Percentiles rank a stretch among this genome's conserved stretches.
phyloP scores from a whole-genome alignment of 2,329 filamentous ascomycete genomes.

The Penicillium sp. region DNA sequence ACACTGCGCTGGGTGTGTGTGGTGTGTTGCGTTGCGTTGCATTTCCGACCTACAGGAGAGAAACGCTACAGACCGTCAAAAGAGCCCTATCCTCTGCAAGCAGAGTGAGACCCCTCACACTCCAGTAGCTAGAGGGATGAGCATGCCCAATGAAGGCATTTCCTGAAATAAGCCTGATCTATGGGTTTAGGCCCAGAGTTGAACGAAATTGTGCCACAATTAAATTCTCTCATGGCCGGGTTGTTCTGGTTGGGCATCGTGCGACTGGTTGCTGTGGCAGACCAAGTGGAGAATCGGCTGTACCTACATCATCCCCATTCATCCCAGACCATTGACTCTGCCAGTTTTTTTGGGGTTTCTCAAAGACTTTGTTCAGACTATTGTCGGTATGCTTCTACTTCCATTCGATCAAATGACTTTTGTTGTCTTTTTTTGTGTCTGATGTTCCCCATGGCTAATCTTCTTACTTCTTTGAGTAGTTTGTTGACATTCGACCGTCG shows the following conservation, averaged over 20 bases:
- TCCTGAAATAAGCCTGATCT: not conserved
- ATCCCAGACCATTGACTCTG: slow-evolving; percentile 5
- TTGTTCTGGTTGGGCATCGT: slow-evolving; percentile 26
- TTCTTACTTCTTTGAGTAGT: slow-evolving; percentile 38
- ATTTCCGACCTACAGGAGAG: too few species aligned
- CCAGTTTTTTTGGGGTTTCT: slow-evolving; percentile 3
- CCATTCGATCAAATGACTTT: not conserved
- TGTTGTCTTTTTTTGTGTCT: not conserved
- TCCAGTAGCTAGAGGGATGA: too few species aligned
- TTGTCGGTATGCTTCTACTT: slow-evolving; percentile 1
- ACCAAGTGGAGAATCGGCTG: slow-evolving; percentile 33
- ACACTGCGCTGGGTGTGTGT: too few species aligned
- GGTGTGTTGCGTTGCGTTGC: too few species aligned
- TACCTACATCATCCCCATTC: slow-evolving; percentile 27
- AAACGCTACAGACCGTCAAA: too few species aligned
- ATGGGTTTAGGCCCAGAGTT: not conserved
- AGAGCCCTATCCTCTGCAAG: too few species aligned
- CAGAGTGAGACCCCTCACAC: too few species aligned
- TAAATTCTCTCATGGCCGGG: not conserved
- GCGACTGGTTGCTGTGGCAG: slow-evolving; percentile 40
- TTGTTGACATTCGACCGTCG: slow-evolving; percentile 34
- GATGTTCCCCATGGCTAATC: slow-evolving; percentile 6
- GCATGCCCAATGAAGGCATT: not conserved
- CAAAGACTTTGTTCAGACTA: not conserved
- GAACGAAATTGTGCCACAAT: not conserved